A percentile compares a stretch with the other conserved stretches of the same genome.
phyloP scores from a whole-genome alignment of 1,139 yeast species.

The Casaregolazyma lundiana region DNA sequence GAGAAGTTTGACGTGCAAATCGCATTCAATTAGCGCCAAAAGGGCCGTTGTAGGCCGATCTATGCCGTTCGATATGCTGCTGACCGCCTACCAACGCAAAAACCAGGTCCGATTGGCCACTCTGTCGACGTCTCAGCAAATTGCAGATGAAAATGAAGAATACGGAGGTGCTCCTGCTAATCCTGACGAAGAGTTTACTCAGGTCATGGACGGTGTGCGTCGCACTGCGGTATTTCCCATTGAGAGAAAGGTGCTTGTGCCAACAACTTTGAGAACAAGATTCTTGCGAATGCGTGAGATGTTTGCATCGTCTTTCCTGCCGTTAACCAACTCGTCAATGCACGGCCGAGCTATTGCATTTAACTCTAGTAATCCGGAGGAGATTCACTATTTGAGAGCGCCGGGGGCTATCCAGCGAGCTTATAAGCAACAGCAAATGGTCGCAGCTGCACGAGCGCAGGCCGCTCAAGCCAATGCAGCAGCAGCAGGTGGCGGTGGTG shows the following conservation, averaged over 20 bases:
- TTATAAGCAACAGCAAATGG: constrained; percentile 17
- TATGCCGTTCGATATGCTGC: constrained; percentile 81
- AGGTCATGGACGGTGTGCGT: constrained; percentile 87
- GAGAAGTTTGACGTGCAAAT: constrained; percentile 89
- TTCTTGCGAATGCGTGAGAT: constrained; percentile 69
- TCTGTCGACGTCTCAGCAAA: constrained; percentile 30
- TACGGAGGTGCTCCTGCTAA: constrained; percentile 30
- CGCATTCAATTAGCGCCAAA: constrained; percentile 97
- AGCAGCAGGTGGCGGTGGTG: neutral
- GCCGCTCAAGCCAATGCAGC: constrained; percentile 1
- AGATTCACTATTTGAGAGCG: constrained; percentile 30
- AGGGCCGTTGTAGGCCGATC: constrained; percentile 90
- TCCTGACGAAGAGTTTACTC: constrained; percentile 93
- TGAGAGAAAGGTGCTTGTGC: constrained; percentile 68
- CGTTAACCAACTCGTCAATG: constrained; percentile 22
- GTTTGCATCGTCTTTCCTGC: constrained; percentile 35
- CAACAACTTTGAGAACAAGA: constrained; percentile 63
- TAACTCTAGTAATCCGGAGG: constrained; percentile 29
- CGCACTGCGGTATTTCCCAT: constrained; percentile 76
- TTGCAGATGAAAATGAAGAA: constrained; percentile 33
- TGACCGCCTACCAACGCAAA: constrained; percentile 86
- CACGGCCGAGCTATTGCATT: constrained; percentile 36
- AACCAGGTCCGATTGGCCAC: constrained; percentile 74
- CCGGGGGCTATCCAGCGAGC: constrained; percentile 32
- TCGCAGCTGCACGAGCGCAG: constrained; percentile 8